Base-by-base conservation (phyloP, 202 grass and related monocot species). In the Bolboschoenoplectus hybrid region DNA sequence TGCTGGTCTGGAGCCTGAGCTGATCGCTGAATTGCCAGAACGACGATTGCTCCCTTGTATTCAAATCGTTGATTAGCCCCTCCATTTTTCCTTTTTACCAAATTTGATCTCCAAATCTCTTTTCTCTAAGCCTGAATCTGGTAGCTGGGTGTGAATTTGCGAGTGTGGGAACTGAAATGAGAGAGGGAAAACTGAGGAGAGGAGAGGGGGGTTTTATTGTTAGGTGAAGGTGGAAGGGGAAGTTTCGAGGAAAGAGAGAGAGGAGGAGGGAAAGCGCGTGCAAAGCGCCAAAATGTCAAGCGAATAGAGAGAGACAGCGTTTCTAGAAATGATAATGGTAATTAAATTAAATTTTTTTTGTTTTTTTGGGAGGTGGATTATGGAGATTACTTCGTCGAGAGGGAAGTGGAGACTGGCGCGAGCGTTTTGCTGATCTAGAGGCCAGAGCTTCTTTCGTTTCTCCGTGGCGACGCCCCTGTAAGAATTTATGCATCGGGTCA, bases 21-120 rank as follows among this genome's bases (percentile, higher is more conserved):
- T 92, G 93, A 73, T 99, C 97, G 88, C 91, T 95, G 93, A 99
- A 99, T 78, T 99, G 92, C 90, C 92, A 96, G 91, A 99, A 99
- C 6, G 80, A 84, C 36, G 75, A 80, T 43, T 80, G 75, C 86
- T 93, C 86, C 36, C 90, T 88, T 61, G 90, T 90, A 86, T 77
- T 79, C 44, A 92, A 88, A 49, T 86, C 81, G 62, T 97, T 92
- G 86, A 99, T 97, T 56, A 32, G 2, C n/a, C 14, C 32, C 56
- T 64, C 35, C 34, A 6, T 46, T 4, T 19, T 64, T 61, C 5
- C 43, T 51, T 2, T 35, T 4, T 5, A 57, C n/a, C 6, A 20
- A 8, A 0, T 61, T 4, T 12, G 39, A 70, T 65, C 41, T 2
- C 1, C 1, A 62, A 39, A 41, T 64, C 7, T 12, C 11, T n/a